Base-by-base conservation (phyloP, 1,284 basidiomycete species). In the Pascua guehoae region DNA sequence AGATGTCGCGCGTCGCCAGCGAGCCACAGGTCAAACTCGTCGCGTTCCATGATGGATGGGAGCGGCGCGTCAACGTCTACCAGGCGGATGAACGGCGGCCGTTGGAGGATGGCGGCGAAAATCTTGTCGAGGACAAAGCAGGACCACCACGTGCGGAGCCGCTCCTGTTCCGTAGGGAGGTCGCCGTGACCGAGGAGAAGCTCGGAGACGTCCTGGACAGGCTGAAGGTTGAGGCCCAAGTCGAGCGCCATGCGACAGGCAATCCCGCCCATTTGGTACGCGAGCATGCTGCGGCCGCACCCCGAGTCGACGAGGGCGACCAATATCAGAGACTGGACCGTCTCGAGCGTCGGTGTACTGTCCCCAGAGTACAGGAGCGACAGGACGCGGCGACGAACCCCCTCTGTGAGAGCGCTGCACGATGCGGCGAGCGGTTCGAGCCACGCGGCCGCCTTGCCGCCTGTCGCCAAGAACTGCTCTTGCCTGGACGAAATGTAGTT, bases 11-110 rank as follows among this genome's bases (percentile, higher is more conserved):
- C 53, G 18, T 41, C 41, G 24, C 60, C 60, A 2, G 56, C 41
- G n/a, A 61, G 53, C 60, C 60, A 61, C 7, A 61, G 56, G 48
- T 61, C 60, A 14, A 61, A 53, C 56, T 61, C 60, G 37, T 61
- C 60, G 39, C 60, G 47, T 32, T 61, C 60, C 60, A 61, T 61
- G 18, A 44, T 51, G 10, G 49, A 52, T 24, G 56, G 56, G 18
- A 53, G 60, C 3, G 60, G 56, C 4, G 47, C 45, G 49, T 61
- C 60, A 41, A 61, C 55, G 44, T 55, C 60, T 12, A 48, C 50
- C 5, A 50, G 47, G 12, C 56, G 56, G 16, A 61, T 48, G 14
- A 43, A 46, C 15, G 56, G 56, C 7, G 60, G 56, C 0, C 56
- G 56, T 45, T 61, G 60, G 15, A 51, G 50, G 4, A 55, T 44